Conservation (phyloP, 768 basidiomycete genomes). For the Hortiboletus campestris region DNA sequence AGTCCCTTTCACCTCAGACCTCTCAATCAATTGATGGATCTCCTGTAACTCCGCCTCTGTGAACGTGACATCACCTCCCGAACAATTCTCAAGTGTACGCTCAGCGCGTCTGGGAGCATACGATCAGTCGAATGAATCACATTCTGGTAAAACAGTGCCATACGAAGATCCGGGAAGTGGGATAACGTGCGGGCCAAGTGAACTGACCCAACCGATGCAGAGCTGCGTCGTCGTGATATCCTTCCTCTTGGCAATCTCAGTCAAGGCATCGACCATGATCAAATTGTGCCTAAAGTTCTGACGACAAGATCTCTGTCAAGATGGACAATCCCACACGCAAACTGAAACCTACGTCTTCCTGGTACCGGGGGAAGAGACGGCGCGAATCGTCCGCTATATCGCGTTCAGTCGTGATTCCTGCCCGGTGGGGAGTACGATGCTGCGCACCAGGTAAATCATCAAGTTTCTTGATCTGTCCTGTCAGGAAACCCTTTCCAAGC, state of each 20-base stretch:
- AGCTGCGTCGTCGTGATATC: constrained; percentile 43
- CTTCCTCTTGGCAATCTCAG: constrained; percentile 41
- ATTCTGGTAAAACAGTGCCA: constrained; percentile 4
- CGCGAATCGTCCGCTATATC: constrained; percentile 40
- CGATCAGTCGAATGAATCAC: neutral
- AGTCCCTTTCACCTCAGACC: constrained; percentile 37
- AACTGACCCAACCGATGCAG: constrained; percentile 42
- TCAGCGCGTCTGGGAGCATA: constrained; percentile 26
- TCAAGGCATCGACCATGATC: constrained; percentile 41
- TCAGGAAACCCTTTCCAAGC: constrained; percentile 49
- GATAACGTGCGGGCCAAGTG: constrained; percentile 43
- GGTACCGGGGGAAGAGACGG: constrained; percentile 38
- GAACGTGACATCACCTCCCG: constrained; percentile 43
- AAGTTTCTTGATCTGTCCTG: constrained; percentile 43
- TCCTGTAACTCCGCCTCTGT: constrained; percentile 39
- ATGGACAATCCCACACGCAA: neutral
- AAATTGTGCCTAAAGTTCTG: constrained; percentile 43
- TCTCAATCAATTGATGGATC: constrained; percentile 38
- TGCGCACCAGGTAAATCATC: constrained; percentile 34
- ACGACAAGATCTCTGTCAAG: neutral
- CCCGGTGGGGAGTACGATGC: neutral
- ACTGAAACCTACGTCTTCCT: constrained; percentile 36
- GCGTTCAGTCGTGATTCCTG: constrained; percentile 6
- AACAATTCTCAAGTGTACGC: constrained; percentile 45
- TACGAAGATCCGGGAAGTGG: constrained; percentile 50